phyloP scores from a whole-genome alignment of 176 grass and related monocot genomes.

The Bromus sterilis region DNA sequence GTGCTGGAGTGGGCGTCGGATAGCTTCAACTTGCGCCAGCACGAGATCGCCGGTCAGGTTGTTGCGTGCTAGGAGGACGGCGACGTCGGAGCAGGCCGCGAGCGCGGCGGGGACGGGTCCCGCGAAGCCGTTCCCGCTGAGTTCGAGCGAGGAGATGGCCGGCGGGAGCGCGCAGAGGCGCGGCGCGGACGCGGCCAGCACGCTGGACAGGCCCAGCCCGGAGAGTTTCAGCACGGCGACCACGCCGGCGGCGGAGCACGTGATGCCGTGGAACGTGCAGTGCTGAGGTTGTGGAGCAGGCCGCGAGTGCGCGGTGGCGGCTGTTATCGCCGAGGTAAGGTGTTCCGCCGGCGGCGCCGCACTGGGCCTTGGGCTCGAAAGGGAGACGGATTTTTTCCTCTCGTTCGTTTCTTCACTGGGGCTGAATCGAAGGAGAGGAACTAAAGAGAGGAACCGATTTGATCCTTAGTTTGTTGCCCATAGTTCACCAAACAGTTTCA shows the following conservation, averaged over 20 bases:
- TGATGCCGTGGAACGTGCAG: conserved; percentile 38
- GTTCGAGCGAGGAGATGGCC: conserved; percentile 29
- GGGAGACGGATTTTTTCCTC: no score
- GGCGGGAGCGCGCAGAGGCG: conserved; percentile 31
- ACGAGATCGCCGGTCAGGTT: conserved; percentile 39
- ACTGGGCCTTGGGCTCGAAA: no score
- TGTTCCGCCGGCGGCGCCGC: no score
- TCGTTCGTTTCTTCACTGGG: no score
- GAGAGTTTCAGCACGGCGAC: conserved; percentile 49
- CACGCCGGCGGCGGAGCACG: conserved; percentile 26
- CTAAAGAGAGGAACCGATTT: no score
- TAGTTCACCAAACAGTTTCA: no score
- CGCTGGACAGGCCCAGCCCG: conserved; percentile 17
- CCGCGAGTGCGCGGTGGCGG: no score
- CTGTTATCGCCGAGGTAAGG: no score
- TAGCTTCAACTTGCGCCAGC: conserved; percentile 27
- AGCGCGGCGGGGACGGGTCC: conserved; percentile 43
- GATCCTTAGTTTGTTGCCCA: no score
- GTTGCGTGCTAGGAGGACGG: conserved; percentile 40
- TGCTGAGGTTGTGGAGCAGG: no score
- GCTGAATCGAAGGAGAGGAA: no score
- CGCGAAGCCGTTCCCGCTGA: conserved; percentile 43
- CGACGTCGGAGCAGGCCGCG: conserved; percentile 29
- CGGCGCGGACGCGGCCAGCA: conserved; percentile 15
- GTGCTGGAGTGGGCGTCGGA: conserved; percentile 32